Conservation (phyloP, 1,284 basidiomycete species). For the Fomes fomentarius region DNA sequence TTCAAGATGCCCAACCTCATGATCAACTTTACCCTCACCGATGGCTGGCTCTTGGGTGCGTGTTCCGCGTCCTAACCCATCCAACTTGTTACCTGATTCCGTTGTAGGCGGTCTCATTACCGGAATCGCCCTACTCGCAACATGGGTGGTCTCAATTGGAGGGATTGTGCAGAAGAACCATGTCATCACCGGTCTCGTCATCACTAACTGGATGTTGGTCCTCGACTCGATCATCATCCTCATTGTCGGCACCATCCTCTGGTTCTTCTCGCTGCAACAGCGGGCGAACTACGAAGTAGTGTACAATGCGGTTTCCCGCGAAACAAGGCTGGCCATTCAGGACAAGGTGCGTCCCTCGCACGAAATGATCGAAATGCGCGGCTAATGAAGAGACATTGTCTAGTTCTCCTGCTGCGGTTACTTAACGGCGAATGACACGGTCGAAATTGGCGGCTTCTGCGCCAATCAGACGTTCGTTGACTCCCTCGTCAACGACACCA, state of each 20-base stretch:
- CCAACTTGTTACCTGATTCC: background rate
- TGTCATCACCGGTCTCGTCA: conserved; percentile 64
- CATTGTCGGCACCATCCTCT: conserved; percentile 70
- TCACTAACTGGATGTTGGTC: conserved; percentile 76
- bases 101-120: conserved; percentile 68
- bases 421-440: conserved; percentile 64
- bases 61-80: conserved; percentile 11
- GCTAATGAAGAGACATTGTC: too few species aligned
- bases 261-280: conserved; percentile 79
- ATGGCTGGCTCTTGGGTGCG: conserved; percentile 63
- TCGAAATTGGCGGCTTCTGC: conserved; percentile 69
- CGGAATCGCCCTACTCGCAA: conserved; percentile 68
- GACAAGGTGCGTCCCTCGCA: conserved; percentile 55
- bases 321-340: conserved; percentile 63
- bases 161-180: conserved; percentile 74
- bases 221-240: conserved; percentile 60
- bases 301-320: conserved; percentile 53
- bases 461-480: conserved; percentile 51
- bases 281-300: conserved; percentile 63
- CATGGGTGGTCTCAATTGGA: conserved; percentile 68
- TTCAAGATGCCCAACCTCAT: conserved; percentile 69
- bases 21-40: conserved; percentile 68
- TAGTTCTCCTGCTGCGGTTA: conserved; percentile 86
- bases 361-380: too few species aligned
- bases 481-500: conserved; percentile 42